Conservation (phyloP, 2,329 filamentous ascomycete genomes). For the Fulvia fulva region DNA sequence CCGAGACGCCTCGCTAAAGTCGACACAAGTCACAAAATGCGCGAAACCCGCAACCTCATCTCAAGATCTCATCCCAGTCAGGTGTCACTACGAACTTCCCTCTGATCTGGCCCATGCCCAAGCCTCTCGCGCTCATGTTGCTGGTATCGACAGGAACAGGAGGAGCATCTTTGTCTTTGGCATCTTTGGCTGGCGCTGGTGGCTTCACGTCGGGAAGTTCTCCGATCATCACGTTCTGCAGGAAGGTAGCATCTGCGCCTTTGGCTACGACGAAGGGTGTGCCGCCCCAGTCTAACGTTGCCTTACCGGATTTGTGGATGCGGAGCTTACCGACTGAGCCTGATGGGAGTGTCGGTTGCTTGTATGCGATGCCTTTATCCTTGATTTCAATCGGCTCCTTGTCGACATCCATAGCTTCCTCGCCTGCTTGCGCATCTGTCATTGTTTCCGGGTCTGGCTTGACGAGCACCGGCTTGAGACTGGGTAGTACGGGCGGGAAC, state of each 20-base stretch:
- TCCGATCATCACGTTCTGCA: conserved; percentile 56
- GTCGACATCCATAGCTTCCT: conserved; percentile 24
- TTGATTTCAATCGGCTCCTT: conserved; percentile 3
- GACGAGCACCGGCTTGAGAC: conserved; percentile 43
- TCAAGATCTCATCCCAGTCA: conserved; percentile 54
- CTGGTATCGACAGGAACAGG: conserved; percentile 12
- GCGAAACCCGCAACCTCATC: not conserved
- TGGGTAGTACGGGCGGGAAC: conserved; percentile 60
- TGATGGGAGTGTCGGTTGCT: conserved; percentile 42
- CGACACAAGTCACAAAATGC: not conserved
- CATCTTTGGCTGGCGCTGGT: conserved; percentile 3
- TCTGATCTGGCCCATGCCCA: conserved; percentile 59
- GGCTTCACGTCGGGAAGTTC: conserved; percentile 31
- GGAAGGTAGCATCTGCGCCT: conserved; percentile 53
- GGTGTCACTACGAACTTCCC: conserved; percentile 62
- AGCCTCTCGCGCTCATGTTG: conserved; percentile 34
- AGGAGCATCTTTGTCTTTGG: conserved; percentile 4
- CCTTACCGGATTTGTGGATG: conserved; percentile 58
- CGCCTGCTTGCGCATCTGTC: conserved; percentile 2
- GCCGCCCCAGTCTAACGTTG: conserved; percentile 61
- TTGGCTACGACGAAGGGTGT: conserved; percentile 56
- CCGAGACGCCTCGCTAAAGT: conserved; percentile 11
- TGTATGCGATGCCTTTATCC: conserved; percentile 22
- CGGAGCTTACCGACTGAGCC: conserved; percentile 59
- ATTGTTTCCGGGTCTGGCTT: conserved; percentile 29